Evolutionary conservation across 208 protist species (phyloP), one percentile per base, ranked within the genome.

Genomic region (Jaenimonas drosophilae): DNA sequence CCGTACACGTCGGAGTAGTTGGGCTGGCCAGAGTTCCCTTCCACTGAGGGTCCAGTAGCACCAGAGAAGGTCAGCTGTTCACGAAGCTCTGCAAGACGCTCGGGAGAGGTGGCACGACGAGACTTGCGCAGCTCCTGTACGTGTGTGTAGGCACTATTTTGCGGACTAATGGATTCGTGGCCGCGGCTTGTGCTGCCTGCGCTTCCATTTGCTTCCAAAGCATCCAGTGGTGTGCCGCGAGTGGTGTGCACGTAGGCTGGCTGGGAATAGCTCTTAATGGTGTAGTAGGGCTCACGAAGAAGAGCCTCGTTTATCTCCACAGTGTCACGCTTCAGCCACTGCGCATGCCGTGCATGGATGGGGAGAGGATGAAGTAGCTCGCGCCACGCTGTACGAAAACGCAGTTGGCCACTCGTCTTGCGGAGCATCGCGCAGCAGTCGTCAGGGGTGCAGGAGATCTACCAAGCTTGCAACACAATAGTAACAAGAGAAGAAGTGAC

Each of bases 261-360:
- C 21, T 59, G 64, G 3, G 1, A 5, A 24, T 51, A 64, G 36
- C 49, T 72, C 61, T 86, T 87, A 17, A 93, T 58, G 28, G 63
- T 83, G 63, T 93, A 93, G 60, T 93, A 93, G 24, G 84, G 84
- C 34, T 72, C 62, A 0, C 79, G 72, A 28, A 93, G 60, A 9
- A 86, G 9, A 2, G 58, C 62, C 47, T 93, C 79, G 44, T 93
- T 93, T 27, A 81, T 65, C 32, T 93, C 84, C 7, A 88, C 77
- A 2, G 62, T 70, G 58, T 93, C 84, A 0, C 84, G 73, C 65
- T 93, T 93, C 26, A 93, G 49, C 80, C 84, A 93, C 52, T 93
- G 71, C 24, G 47, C 46, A 25, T 78, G 62, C 12, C 84, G 76
- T 0, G 79, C 79, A 21, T 38, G 30, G 23, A 74, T 42, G 11